Evolutionary conservation across 2,329 filamentous ascomycete genomes (phyloP), one percentile per base, ranked within the genome.

Genomic region (Trichophyton mentagrophytes): DNA sequence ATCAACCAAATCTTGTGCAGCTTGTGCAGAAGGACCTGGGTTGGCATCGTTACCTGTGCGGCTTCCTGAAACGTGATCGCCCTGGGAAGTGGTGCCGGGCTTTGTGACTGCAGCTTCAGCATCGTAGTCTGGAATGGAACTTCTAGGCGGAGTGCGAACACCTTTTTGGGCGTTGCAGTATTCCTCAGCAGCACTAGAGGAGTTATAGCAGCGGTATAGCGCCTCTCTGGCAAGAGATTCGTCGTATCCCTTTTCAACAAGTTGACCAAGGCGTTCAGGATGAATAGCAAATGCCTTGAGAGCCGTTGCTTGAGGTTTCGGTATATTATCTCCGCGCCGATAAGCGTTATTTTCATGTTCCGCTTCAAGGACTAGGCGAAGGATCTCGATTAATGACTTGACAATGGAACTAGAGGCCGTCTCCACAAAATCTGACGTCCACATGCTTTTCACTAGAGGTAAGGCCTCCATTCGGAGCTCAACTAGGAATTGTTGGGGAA

Each of bases 351-450:
- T 73, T 71, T 99, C 93, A 61, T 83, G 80, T 60, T 96, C 90
- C n/a, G 83, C 87, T 61, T 85, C 81, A 9, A 90, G 81, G 15
- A 95, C 85, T 3, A 83, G 83, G 66, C 88, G 89, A 61, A 99
- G 78, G 55, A 96, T 92, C 36, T 90, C 88, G 62, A 97, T 84
- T 13, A 96, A 78, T 60, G 85, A 86, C 66, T 89, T 88, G 17
- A 93, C 83, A 47, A 91, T 87, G 22, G 85, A 81, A 25, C 85
- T 86, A 2, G 88, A 85, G 0, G 90, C 83, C 67, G 89, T 91
- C 66, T 96, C 90, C 17, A 93, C 83, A 56, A 95, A 83, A 27
- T 84, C 79, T 0, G 90, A 95, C 66, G 89, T 85, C 95, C 93
- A 99, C 30, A 97, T 81, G 55, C 85, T 81, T 61, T 82, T 82